Evolutionary conservation across 1,284 basidiomycete species (phyloP), one percentile per base, ranked within the genome.

Genomic region (Heliocybe sulcata): DNA sequence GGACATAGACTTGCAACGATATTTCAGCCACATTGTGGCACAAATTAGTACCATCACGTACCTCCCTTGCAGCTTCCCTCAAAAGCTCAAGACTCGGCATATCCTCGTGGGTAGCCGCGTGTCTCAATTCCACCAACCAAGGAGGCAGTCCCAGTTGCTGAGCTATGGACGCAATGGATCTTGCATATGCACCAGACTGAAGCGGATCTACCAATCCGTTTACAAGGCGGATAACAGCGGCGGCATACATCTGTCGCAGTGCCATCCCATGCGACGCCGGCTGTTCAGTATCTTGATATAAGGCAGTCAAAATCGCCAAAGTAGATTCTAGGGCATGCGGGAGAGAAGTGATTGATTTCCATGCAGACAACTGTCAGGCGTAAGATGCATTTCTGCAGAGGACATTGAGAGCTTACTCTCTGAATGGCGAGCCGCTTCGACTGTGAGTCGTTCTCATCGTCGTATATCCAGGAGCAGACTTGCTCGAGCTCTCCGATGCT

Each of bases 71-170:
- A 0, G 87, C 93, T 54, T 92, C 81, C 54, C 89, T 79, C 10
- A 98, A 77, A 6, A 95, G 72, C 51, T 85, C 81, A 1, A 98
- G 74, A 59, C 90, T 90, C 0, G 96, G 97, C 16, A 99, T 72
- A 60, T 97, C 93, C 65, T 99, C 96, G 66, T 99, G 96, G 1
- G 96, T 99, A 9, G 92, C 92, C 26, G 92, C 89, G 72, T 99
- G 96, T 35, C 96, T 80, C 3, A 99, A 76, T 60, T 98, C 92
- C n/a, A 99, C 94, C 19, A 99, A 78, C 83, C 90, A 94, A 0
- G 80, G 72, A 0, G 97, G 97, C 1, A 99, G 74, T 0, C 88
- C 89, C 23, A 99, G 80, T 58, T 94, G 87, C 2, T 81, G 76
- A 1, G 97, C 94, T 57, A 99, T 91, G 27, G 87, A 83, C 0